Conservation (phyloP, 257 asterid species). For the Solanum peruvianum region DNA sequence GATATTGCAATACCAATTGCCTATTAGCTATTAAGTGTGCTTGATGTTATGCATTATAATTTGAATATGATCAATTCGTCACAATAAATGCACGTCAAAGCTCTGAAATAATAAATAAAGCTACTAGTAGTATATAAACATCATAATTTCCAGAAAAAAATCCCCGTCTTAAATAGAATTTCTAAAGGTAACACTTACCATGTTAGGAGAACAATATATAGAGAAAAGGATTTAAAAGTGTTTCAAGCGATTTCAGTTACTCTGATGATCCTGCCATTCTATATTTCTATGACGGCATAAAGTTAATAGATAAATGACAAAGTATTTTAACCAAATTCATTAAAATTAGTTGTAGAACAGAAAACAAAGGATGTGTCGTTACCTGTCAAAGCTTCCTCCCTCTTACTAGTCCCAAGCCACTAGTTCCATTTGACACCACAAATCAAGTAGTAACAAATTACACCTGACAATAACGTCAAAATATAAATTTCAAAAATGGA, state of each 20-base stretch:
- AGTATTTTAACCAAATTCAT: background rate
- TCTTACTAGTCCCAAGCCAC: background rate
- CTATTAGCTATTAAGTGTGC: background rate
- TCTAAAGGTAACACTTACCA: background rate
- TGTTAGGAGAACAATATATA: background rate
- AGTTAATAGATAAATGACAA: background rate
- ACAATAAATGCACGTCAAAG: background rate
- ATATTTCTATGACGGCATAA: background rate
- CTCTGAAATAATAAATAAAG: background rate
- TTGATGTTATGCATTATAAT: background rate
- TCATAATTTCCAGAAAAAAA: background rate
- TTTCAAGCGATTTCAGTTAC: background rate
- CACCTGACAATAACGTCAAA: background rate
- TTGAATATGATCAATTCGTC: background rate
- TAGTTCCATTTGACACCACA: background rate
- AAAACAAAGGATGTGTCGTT: background rate
- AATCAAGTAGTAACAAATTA: background rate
- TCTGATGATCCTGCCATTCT: background rate
- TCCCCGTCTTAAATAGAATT: background rate
- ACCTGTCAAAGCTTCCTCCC: background rate
- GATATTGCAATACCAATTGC: background rate
- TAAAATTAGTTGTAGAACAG: background rate
- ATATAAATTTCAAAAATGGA: background rate
- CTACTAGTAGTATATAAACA: background rate
- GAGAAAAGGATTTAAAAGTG: background rate